phyloP scores from a whole-genome alignment of 2,329 filamentous ascomycete species.

The Myrmaecium sp. region DNA sequence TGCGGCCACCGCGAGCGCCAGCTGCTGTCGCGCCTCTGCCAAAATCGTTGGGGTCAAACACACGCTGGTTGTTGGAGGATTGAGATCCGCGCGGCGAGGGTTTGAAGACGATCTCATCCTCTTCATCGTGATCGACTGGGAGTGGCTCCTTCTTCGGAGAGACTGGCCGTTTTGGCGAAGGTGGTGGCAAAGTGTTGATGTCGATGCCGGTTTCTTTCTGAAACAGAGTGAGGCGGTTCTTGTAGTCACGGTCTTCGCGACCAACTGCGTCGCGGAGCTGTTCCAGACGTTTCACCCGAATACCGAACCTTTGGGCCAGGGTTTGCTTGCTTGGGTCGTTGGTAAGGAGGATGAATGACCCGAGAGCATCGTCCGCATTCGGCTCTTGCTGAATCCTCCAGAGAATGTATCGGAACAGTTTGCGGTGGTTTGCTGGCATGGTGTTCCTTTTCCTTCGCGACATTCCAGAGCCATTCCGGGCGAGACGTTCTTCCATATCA shows the following conservation, averaged over 20 bases:
- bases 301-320: conserved; percentile 32
- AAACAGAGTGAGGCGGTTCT: conserved; percentile 20
- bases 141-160: not conserved
- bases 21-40: conserved; percentile 14
- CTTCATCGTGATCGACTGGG: conserved; percentile 15
- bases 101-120: conserved; percentile 22
- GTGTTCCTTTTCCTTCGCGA: conserved; percentile 2
- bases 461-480: conserved; percentile 1
- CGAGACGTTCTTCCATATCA: too few species aligned
- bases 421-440: not conserved
- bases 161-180: not conserved
- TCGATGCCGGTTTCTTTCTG: conserved; percentile 17
- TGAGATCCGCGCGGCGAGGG: conserved; percentile 18
- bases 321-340: conserved; percentile 29
- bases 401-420: conserved; percentile 32
- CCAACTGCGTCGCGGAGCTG: conserved; percentile 32
- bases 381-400: conserved; percentile 34
- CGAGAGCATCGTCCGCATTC: conserved; percentile 29
- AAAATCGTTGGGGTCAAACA: conserved; percentile 32
- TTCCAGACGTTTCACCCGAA: conserved; percentile 31
- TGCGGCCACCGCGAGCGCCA: conserved; percentile 11
- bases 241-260: conserved; percentile 31
- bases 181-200: not conserved
- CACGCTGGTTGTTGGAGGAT: conserved; percentile 13
- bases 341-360: conserved; percentile 34